phyloP scores from a whole-genome alignment of 176 grass and related monocot species.

The Poa pratensis region DNA sequence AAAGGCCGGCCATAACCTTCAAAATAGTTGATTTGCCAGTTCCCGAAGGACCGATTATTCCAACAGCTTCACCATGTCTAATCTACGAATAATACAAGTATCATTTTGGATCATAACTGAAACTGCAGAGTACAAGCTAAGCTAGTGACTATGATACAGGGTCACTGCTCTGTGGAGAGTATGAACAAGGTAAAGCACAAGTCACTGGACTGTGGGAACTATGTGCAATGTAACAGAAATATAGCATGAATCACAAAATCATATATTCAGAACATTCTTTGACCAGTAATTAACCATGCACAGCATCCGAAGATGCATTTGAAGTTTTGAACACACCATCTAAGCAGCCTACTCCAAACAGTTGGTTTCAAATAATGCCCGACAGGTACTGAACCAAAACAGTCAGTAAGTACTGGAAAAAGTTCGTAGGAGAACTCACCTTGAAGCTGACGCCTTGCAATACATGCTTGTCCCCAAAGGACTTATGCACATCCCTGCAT shows the following conservation, averaged over 20 bases:
- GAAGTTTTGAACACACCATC: not conserved
- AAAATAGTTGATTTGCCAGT: constrained; percentile 97
- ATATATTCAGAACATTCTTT: constrained; percentile 18
- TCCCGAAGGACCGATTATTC: constrained; percentile 95
- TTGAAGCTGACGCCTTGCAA: constrained; percentile 90
- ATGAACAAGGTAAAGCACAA: no score
- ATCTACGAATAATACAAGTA: constrained; percentile 66
- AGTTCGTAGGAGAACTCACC: constrained; percentile 46
- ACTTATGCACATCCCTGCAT: constrained; percentile 93
- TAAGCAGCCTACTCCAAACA: not conserved
- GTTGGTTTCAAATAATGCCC: not conserved
- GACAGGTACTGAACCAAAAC: not conserved
- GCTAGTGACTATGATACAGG: not conserved
- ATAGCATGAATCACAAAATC: not conserved
- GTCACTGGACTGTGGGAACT: no score
- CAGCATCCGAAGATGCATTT: constrained; percentile 12
- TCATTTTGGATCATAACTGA: constrained; percentile 40
- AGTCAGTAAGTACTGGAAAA: constrained; percentile 12
- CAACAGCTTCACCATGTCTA: constrained; percentile 95
- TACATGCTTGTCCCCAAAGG: constrained; percentile 88
- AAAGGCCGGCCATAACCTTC: constrained; percentile 95
- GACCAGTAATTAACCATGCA: not conserved
- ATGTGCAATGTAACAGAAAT: not conserved
- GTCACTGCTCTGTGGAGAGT: no score
- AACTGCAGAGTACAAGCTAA: constrained; percentile 24